Evolutionary conservation across 441 rosid species (phyloP), one percentile per base, ranked within the genome.

Genomic region (Euphorbia schlechtendalii): DNA sequence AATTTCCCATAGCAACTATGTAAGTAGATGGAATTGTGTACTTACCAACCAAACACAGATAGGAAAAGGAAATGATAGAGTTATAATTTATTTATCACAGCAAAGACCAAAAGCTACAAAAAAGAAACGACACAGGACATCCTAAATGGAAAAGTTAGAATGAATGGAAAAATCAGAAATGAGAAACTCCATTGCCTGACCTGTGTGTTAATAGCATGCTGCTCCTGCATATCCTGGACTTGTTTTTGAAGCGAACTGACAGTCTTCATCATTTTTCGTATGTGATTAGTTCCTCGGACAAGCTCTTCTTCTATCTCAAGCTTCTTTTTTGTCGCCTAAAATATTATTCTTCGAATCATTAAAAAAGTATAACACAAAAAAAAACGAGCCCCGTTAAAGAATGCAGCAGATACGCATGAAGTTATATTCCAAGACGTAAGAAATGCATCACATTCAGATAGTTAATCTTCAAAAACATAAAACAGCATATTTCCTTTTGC

Each of bases 161-260:
- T n/a, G n/a, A n/a, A n/a, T n/a, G n/a, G n/a, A n/a, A n/a, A n/a
- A n/a, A n/a, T n/a, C n/a, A 18, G 53, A 0, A 10, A 48, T 36
- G 40, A 36, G 28, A 0, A 54, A 59, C 28, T 41, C 27, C 32
- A 18, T 3, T 52, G 27, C 43, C 40, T 61, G 58, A 95, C 99
- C 99, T 95, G 98, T 49, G 99, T 86, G 74, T 76, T 81, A 80
- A 70, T 84, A 63, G 75, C 60, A 56, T 86, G 83, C 65, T 83
- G 90, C 61, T 92, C 95, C 56, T 82, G 85, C 76, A 89, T 82
- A 72, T 89, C 96, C 61, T 51, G 80, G 69, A 76, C 82, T 80
- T 95, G 91, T 58, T 70, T 79, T 73, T 89, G 88, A 78, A 89
- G 87, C 65, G 51, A 68, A 72, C 69, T 77, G 65, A 80, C 69